Conservation (phyloP, 2,329 filamentous ascomycete genomes). For the Cadophora gregata region DNA sequence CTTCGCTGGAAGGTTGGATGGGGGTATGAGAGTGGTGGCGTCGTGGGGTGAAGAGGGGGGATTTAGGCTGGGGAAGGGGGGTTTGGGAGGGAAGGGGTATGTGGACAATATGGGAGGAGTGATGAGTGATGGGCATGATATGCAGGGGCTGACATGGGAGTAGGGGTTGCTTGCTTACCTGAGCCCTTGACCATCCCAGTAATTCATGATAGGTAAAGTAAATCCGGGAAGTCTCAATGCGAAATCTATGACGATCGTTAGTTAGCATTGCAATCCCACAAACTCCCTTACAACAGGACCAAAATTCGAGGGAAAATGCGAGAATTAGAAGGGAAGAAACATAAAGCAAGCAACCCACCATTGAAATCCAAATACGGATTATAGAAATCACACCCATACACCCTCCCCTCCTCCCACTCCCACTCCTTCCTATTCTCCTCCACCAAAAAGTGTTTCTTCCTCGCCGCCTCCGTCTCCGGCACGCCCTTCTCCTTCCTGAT, state of each 20-base stretch:
- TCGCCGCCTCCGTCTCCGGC: conserved; percentile 49
- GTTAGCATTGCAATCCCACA: neutral
- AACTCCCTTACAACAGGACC: neutral
- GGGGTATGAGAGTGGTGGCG: neutral
- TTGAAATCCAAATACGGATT: conserved; percentile 93
- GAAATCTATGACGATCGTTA: conserved; percentile 55
- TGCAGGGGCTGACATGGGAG: too few relatives aligned
- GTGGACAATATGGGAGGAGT: neutral
- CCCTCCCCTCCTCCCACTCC: conserved; percentile 64
- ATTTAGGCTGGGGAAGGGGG: neutral
- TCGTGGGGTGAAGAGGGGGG: neutral
- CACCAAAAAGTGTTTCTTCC: conserved; percentile 67
- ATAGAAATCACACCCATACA: conserved; percentile 77
- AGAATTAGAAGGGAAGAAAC: neutral
- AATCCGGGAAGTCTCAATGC: conserved; percentile 75
- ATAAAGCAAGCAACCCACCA: conserved; percentile 49
- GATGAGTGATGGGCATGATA: too few relatives aligned
- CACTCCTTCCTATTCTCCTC: conserved; percentile 61
- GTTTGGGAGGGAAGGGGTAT: neutral
- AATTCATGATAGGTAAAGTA: conserved; percentile 73
- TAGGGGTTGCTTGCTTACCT: conserved; percentile 58
- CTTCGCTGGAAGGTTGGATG: conserved; percentile 21
- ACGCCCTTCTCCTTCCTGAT: conserved; percentile 48
- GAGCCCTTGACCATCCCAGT: conserved; percentile 80
- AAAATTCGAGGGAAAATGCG: neutral